A percentile compares a stretch with the other conserved stretches of the same genome.
Evolutionary conservation across 73 alveolate genomes (phyloP).

Genomic region (Stentor roeselii): DNA sequence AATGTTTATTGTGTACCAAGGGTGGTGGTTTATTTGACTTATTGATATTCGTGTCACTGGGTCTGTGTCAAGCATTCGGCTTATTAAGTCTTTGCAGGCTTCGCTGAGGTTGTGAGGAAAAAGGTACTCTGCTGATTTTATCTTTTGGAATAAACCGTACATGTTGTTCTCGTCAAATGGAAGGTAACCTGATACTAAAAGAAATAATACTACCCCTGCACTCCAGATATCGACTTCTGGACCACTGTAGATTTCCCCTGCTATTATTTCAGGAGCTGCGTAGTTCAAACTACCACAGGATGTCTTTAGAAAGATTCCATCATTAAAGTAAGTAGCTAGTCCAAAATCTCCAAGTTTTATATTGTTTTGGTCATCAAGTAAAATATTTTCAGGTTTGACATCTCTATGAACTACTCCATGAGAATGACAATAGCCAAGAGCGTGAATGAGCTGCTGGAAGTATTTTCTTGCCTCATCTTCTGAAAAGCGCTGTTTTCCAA

Average conservation of each 20-base stretch:
- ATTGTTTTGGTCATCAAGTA: slow-evolving; percentile 5
- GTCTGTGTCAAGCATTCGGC: slow-evolving; percentile 81
- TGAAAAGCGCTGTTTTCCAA: neutral
- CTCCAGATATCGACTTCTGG: slow-evolving; percentile 65
- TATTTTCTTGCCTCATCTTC: slow-evolving; percentile 19
- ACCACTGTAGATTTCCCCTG: slow-evolving; percentile 48
- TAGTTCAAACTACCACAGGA: slow-evolving; percentile 93
- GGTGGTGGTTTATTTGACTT: slow-evolving; percentile 66
- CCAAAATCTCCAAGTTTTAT: slow-evolving; percentile 67
- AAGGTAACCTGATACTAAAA: slow-evolving; percentile 87
- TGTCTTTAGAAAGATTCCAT: slow-evolving; percentile 73
- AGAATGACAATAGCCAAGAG: slow-evolving; percentile 45
- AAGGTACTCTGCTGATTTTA: slow-evolving; percentile 48
- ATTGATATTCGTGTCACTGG: slow-evolving; percentile 74
- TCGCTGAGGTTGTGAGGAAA: slow-evolving; percentile 47
- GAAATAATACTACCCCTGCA: slow-evolving; percentile 88
- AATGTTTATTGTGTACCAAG: slow-evolving; percentile 47
- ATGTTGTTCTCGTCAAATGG: slow-evolving; percentile 94
- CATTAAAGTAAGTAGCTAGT: slow-evolving; percentile 57
- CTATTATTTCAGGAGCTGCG: slow-evolving; percentile 94
- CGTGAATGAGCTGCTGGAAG: slow-evolving; percentile 22
- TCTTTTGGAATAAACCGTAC: slow-evolving; percentile 60
- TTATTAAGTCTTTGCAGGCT: slow-evolving; percentile 83
- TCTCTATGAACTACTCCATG: slow-evolving; percentile 51
- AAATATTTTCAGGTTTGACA: slow-evolving; percentile 57